phyloP scores from a whole-genome alignment of 768 basidiomycete genomes.

The Suillus bovinus region DNA sequence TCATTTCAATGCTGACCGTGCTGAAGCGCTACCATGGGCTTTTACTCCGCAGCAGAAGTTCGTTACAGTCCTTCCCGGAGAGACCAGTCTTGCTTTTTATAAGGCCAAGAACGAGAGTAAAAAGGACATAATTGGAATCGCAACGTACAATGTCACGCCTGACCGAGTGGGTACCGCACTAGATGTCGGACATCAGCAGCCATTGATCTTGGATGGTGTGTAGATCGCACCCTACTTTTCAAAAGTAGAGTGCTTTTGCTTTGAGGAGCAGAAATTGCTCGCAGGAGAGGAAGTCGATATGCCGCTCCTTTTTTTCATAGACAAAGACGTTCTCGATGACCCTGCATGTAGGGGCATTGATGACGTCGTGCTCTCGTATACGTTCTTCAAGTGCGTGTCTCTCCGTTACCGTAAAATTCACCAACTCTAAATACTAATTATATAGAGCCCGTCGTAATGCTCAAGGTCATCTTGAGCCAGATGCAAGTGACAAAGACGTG shows the following conservation, averaged over 20 bases:
- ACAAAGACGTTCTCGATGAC: constrained; percentile 95
- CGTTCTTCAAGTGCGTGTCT: constrained; percentile 85
- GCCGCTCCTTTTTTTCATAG: constrained; percentile 98
- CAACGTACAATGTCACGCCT: constrained; percentile 99
- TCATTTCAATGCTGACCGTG: constrained; percentile 92
- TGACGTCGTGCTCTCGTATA: constrained; percentile 93
- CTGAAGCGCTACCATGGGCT: constrained; percentile 88
- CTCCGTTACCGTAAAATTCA: neutral
- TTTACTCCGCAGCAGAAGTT: constrained; percentile 90
- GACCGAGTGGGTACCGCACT: constrained; percentile 65
- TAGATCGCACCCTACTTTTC: constrained; percentile 98
- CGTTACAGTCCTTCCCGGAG: constrained; percentile 90
- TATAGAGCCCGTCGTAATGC: constrained; percentile 82
- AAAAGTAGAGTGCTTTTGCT: constrained; percentile 99
- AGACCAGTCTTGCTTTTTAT: constrained; percentile 96
- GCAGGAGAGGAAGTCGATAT: constrained; percentile 98
- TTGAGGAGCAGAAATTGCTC: constrained; percentile 94
- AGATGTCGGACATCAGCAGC: neutral
- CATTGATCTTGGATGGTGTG: neutral
- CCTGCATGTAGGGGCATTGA: constrained; percentile 84
- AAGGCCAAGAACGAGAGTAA: constrained; percentile 84
- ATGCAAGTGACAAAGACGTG: constrained; percentile 78
- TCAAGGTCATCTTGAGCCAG: constrained; percentile 86
- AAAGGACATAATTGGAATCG: constrained; percentile 94
- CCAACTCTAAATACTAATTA: neutral